phyloP scores from a whole-genome alignment of 768 basidiomycete genomes.

The Amanita pseudoporphyria region DNA sequence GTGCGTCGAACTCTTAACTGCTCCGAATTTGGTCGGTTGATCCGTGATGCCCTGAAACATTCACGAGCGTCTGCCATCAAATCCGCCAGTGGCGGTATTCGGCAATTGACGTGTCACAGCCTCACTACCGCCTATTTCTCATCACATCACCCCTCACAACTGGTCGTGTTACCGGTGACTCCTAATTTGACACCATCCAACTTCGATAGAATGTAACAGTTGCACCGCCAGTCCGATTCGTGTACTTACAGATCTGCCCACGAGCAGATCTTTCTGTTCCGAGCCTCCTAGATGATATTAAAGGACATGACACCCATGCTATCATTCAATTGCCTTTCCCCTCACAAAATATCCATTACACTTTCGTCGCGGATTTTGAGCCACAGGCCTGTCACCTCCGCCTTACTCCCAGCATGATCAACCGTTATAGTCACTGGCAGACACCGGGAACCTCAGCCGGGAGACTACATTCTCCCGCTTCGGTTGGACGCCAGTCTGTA shows the following conservation, averaged over 20 bases:
- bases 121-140: not conserved
- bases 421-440: conserved; percentile 25
- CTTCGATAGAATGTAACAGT: not conserved
- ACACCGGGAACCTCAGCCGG: conserved; percentile 21
- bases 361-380: not conserved
- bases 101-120: not conserved
- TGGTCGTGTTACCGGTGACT: not conserved
- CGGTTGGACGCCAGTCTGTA: conserved; percentile 27
- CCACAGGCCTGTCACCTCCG: not conserved
- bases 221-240: not conserved
- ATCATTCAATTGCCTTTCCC: not conserved
- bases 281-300: not conserved
- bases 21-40: not conserved
- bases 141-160: conserved; percentile 1
- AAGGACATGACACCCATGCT: not conserved
- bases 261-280: not conserved
- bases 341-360: not conserved
- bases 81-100: not conserved
- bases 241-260: not conserved
- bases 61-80: not conserved
- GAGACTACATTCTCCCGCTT: conserved; percentile 16
- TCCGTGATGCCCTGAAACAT: not conserved
- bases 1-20: too few relatives aligned
- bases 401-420: conserved; percentile 15
- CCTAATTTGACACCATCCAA: not conserved